phyloP scores from a whole-genome alignment of 768 basidiomycete genomes.

The Imleria badia region DNA sequence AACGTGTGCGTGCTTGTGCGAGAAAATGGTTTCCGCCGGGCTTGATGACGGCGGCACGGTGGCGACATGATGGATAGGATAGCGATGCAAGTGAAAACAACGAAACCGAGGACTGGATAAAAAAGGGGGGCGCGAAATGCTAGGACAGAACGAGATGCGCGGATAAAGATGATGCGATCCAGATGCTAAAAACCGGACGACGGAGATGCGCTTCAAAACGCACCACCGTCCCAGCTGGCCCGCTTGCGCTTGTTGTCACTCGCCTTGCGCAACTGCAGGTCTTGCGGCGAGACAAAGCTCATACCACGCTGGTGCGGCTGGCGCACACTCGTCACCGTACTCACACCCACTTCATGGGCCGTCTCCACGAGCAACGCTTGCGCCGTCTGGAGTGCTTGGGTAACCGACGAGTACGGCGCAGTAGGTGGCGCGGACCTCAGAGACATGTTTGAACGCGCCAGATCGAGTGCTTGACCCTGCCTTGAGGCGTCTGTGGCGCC shows the following conservation, averaged over 20 bases:
- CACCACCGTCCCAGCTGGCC: conserved; percentile 55
- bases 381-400: conserved; percentile 36
- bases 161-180: conserved; percentile 12
- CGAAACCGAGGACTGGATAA: conserved; percentile 4
- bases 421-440: conserved; percentile 28
- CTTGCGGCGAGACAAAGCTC: conserved; percentile 54
- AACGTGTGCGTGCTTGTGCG: conserved; percentile 10
- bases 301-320: conserved; percentile 45
- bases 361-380: conserved; percentile 28
- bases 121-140: conserved; percentile 7
- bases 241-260: conserved; percentile 57
- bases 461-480: conserved; percentile 51
- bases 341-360: conserved; percentile 6
- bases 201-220: conserved; percentile 21
- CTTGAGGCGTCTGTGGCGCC: conserved; percentile 32
- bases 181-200: not conserved
- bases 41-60: conserved; percentile 6
- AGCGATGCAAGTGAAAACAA: conserved; percentile 24
- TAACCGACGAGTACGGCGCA: conserved; percentile 26
- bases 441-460: conserved; percentile 41
- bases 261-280: conserved; percentile 46
- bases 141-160: conserved; percentile 10
- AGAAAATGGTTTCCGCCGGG: conserved; percentile 7
- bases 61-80: conserved; percentile 20
- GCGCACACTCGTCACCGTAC: conserved; percentile 8